Percentiles rank a stretch among this genome's conserved stretches.
These are phyloP conservation scores for Alternaria ventricosa DNA, from an alignment of 2,329 filamentous ascomycete genomes.

Conservation along the genomic window DNA sequence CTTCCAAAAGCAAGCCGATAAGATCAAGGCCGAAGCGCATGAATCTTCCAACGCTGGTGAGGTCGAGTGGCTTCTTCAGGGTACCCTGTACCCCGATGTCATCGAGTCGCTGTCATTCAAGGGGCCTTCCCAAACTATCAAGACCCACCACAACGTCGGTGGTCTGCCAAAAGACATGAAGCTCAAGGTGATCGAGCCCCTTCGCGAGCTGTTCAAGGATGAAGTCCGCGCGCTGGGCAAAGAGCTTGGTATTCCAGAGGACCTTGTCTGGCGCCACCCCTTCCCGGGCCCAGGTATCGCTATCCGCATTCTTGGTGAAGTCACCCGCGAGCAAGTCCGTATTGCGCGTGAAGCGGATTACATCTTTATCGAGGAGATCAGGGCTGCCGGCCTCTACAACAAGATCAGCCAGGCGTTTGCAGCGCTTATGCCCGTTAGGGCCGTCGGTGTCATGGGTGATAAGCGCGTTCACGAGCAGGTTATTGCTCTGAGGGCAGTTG, in stretches of 20 bases:
- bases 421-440: conserved; percentile 69
- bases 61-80: conserved; percentile 87
- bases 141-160: conserved; percentile 77
- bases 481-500: conserved; percentile 67
- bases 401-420: conserved; percentile 75
- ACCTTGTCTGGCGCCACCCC: conserved; percentile 80
- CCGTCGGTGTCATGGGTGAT: conserved; percentile 74
- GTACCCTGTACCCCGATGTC: conserved; percentile 79
- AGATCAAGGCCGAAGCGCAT: conserved; percentile 74
- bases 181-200: conserved; percentile 77
- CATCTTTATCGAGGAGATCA: conserved; percentile 81
- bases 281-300: conserved; percentile 79
- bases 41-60: conserved; percentile 72
- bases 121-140: conserved; percentile 73
- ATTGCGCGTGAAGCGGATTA: conserved; percentile 79
- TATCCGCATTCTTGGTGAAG: conserved; percentile 82
- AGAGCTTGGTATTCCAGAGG: conserved; percentile 72
- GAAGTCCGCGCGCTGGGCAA: conserved; percentile 75
- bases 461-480: conserved; percentile 70
- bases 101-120: conserved; percentile 77
- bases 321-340: conserved; percentile 78
- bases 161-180: conserved; percentile 68
- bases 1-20: conserved; percentile 79
- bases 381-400: conserved; percentile 73
- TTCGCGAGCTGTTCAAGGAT: conserved; percentile 83